phyloP scores from a whole-genome alignment of 192 early-diverging fungal species.

The Backusella psychrophila region DNA sequence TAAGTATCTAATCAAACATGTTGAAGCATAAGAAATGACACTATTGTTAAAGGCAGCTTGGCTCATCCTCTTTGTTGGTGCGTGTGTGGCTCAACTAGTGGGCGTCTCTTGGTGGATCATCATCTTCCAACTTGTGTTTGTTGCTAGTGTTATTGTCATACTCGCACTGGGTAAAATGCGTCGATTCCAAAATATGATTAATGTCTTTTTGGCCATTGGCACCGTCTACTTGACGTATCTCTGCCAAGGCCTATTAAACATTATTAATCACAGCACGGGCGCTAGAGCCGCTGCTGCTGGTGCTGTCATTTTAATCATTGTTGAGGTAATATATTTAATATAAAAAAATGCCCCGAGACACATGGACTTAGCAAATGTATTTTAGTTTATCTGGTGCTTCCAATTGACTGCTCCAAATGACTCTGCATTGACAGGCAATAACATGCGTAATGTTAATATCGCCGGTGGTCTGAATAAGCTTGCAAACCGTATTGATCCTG shows the following conservation, averaged over 20 bases:
- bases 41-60: constrained; percentile 22
- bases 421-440: constrained; percentile 33
- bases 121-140: constrained; percentile 23
- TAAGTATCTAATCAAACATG: not conserved
- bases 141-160: constrained; percentile 1
- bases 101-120: constrained; percentile 32
- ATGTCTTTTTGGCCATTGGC: constrained; percentile 21
- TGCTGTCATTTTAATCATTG: constrained; percentile 29
- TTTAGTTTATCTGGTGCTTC: constrained; percentile 63
- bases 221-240: constrained; percentile 24
- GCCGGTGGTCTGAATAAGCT: not conserved
- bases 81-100: constrained; percentile 7
- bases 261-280: not conserved
- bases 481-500: not conserved
- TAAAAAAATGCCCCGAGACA: not conserved
- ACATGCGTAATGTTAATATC: not conserved
- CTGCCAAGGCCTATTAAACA: not conserved
- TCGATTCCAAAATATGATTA: constrained; percentile 11
- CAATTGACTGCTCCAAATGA: constrained; percentile 61
- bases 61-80: constrained; percentile 30
- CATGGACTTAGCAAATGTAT: not conserved
- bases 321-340: constrained; percentile 21
- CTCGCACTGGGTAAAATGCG: not conserved
- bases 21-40: not conserved
- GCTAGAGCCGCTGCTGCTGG: constrained; percentile 28